Evolutionary conservation across 2,329 filamentous ascomycete species (phyloP).

Genomic region (Immersiporthe knoxdaviesiana): DNA sequence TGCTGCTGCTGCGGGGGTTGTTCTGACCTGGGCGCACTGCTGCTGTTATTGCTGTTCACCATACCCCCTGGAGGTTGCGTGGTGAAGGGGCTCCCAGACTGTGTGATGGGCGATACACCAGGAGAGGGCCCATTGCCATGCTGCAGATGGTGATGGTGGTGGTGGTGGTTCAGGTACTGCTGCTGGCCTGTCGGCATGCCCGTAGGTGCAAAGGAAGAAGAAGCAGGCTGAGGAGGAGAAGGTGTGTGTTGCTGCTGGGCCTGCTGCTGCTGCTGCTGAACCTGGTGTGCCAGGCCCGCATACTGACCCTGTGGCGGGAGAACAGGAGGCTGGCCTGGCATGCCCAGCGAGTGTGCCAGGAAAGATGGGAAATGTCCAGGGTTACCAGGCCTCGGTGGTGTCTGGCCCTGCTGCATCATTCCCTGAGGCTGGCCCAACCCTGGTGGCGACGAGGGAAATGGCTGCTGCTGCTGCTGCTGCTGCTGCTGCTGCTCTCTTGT

Average conservation of each 20-base stretch:
- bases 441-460: slow-evolving; percentile 22
- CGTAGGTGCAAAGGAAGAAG: not conserved
- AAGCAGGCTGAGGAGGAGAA: slow-evolving; percentile 1
- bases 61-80: slow-evolving; percentile 13
- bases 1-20: slow-evolving; percentile 2
- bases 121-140: slow-evolving; percentile 19
- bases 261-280: slow-evolving; percentile 23
- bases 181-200: not conserved
- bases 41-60: slow-evolving; percentile 15
- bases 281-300: slow-evolving; percentile 22
- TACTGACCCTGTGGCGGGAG: slow-evolving; percentile 28
- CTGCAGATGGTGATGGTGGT: not conserved
- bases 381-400: slow-evolving; percentile 24
- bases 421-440: slow-evolving; percentile 27
- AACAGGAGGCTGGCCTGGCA: slow-evolving; percentile 27
- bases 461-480: slow-evolving; percentile 6
- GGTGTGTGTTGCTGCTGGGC: not conserved
- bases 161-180: slow-evolving; percentile 6
- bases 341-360: slow-evolving; percentile 23
- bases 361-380: slow-evolving; percentile 22
- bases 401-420: slow-evolving; percentile 26
- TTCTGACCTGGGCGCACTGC: slow-evolving; percentile 13
- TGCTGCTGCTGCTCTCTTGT: slow-evolving; percentile 26
- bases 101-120: slow-evolving; percentile 29
- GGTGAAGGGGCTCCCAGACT: slow-evolving; percentile 26